Evolutionary conservation across 352 stramenopile species (phyloP).

Genomic region (Globisporangium apiculatum): DNA sequence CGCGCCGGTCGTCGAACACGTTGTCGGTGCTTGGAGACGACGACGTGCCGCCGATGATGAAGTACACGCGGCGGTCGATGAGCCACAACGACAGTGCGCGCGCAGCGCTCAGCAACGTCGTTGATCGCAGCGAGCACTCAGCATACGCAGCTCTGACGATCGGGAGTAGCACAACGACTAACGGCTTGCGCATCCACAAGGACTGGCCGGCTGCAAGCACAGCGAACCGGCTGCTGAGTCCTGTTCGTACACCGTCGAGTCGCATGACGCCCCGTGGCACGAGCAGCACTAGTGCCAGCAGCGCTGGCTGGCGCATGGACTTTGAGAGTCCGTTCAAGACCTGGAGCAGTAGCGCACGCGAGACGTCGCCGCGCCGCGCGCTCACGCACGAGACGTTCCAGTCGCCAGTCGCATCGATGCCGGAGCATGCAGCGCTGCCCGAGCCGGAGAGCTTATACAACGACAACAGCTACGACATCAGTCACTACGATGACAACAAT

Average conservation of each 20-base stretch:
- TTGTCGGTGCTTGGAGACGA: conserved; percentile 27
- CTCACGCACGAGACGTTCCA: conserved; percentile 52
- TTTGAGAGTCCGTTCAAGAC: conserved; percentile 78
- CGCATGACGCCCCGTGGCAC: conserved; percentile 6
- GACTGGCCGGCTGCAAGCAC: conserved; percentile 35
- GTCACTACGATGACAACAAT: conserved; percentile 1
- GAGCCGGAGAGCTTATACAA: background rate
- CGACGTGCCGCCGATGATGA: conserved; percentile 46
- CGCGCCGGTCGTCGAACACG: conserved; percentile 28
- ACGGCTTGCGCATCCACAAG: conserved; percentile 21
- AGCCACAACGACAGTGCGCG: conserved; percentile 46
- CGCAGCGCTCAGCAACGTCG: too few relatives aligned
- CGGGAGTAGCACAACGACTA: conserved; percentile 14
- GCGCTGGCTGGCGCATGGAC: conserved; percentile 47
- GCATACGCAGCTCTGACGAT: background rate
- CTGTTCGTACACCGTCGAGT: conserved; percentile 9
- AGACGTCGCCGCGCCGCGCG: conserved; percentile 25
- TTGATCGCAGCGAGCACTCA: conserved; percentile 9
- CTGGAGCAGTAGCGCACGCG: conserved; percentile 33
- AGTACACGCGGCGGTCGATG: conserved; percentile 40
- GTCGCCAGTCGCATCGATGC: conserved; percentile 25
- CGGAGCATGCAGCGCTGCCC: conserved; percentile 1
- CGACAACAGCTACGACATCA: background rate
- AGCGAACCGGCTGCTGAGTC: conserved; percentile 16
- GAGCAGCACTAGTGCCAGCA: background rate